Percentiles rank a stretch among this genome's conserved stretches.
These are phyloP conservation scores for Leccinum boreale DNA, from an alignment of 768 basidiomycete genomes.

Conservation along the genomic window DNA sequence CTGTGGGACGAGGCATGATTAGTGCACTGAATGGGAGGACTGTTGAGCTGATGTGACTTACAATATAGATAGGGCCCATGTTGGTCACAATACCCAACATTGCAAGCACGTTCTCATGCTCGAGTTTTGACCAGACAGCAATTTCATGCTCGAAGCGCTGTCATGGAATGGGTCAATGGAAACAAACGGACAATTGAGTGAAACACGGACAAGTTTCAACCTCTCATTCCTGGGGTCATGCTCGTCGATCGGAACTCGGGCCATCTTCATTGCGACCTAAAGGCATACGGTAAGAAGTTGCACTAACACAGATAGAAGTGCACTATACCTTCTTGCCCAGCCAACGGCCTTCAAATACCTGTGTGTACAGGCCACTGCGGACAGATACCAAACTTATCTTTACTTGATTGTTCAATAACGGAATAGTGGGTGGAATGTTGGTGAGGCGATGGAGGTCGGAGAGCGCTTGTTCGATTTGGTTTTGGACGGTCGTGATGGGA, in stretches of 20 bases:
- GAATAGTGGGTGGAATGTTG: slow-evolving; percentile 51
- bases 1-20: slow-evolving; percentile 26
- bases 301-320: background rate
- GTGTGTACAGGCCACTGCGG: slow-evolving; percentile 52
- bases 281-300: background rate
- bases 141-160: slow-evolving; percentile 61
- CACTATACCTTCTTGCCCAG: slow-evolving; percentile 44
- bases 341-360: slow-evolving; percentile 55
- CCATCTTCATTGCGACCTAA: slow-evolving; percentile 57
- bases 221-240: slow-evolving; percentile 42
- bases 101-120: slow-evolving; percentile 43
- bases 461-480: slow-evolving; percentile 45
- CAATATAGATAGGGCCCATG: slow-evolving; percentile 51
- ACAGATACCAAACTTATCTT: slow-evolving; percentile 35
- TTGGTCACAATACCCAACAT: slow-evolving; percentile 57
- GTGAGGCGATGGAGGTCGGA: slow-evolving; percentile 47
- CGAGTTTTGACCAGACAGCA: slow-evolving; percentile 48
- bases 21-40: background rate
- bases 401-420: slow-evolving; percentile 52
- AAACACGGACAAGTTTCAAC: slow-evolving; percentile 31
- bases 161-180: background rate
- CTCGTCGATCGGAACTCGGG: slow-evolving; percentile 42
- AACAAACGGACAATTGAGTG: background rate
- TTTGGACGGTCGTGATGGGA: slow-evolving; percentile 25
- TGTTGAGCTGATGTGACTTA: slow-evolving; percentile 9